Percentiles rank a stretch among this genome's conserved stretches.
Conservation (phyloP, 345 rosid species). For the Theobroma cacao region DNA sequence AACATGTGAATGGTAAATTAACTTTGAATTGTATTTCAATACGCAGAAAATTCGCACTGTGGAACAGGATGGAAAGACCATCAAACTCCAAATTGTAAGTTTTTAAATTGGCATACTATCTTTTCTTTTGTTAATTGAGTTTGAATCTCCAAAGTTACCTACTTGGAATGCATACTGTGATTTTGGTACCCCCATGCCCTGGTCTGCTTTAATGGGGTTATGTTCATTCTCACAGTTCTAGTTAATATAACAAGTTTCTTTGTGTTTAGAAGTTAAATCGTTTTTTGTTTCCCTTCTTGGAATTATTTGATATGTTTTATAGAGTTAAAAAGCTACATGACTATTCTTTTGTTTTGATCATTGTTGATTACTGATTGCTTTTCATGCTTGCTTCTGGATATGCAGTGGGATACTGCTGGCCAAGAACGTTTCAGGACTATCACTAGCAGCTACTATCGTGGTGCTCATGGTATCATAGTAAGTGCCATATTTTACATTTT, state of each 20-base stretch:
- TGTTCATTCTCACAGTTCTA: neutral
- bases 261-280: neutral
- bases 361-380: neutral
- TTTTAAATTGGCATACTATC: neutral
- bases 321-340: neutral
- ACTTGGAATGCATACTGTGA: neutral
- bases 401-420: conserved; percentile 86
- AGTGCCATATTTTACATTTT: conserved; percentile 9
- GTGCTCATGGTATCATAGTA: conserved; percentile 80
- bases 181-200: neutral
- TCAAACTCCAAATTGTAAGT: conserved; percentile 45
- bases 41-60: conserved; percentile 56
- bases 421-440: conserved; percentile 82
- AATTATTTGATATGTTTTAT: neutral
- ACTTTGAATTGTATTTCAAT: neutral
- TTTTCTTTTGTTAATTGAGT: neutral
- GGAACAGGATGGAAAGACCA: conserved; percentile 60
- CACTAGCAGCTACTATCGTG: conserved; percentile 82
- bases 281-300: neutral
- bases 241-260: neutral
- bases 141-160: neutral
- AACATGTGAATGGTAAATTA: neutral
- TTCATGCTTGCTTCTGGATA: conserved; percentile 12
- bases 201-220: neutral
- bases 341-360: neutral